A percentile compares a stretch with the other conserved stretches of the same genome.
Conservation (phyloP, 2,329 filamentous ascomycete species). For the Aureobasidium pullulans region DNA sequence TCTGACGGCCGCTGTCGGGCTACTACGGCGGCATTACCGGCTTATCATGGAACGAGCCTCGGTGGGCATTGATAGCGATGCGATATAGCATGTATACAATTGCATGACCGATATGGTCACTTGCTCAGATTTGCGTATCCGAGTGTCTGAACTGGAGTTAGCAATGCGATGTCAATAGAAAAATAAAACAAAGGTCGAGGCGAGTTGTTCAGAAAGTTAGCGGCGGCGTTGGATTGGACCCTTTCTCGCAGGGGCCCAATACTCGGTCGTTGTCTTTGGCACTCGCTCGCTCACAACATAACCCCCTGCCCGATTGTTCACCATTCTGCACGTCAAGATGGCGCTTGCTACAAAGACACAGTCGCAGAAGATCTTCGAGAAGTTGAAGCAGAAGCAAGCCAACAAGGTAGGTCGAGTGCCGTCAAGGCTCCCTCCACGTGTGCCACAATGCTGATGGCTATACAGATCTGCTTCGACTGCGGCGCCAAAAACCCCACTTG, state of each 20-base stretch:
- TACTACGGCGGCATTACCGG: neutral
- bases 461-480: slow-evolving; percentile 94
- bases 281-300: neutral
- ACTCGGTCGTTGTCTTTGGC: neutral
- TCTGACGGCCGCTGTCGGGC: neutral
- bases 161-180: neutral
- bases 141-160: neutral
- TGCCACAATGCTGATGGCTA: slow-evolving; percentile 12
- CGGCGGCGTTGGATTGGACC: slow-evolving; percentile 2
- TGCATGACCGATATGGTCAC: neutral
- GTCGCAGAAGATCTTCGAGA: slow-evolving; percentile 96
- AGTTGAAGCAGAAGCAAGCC: slow-evolving; percentile 85
- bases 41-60: neutral
- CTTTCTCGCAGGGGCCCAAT: slow-evolving; percentile 6
- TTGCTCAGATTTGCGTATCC: neutral
- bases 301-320: neutral
- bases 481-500: slow-evolving; percentile 96
- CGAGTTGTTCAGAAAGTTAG: neutral
- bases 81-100: neutral
- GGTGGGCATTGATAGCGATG: no score
- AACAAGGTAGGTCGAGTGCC: slow-evolving; percentile 67
- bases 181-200: neutral
- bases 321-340: slow-evolving; percentile 33
- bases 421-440: neutral
- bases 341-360: slow-evolving; percentile 78